phyloP scores from a whole-genome alignment of 1,284 basidiomycete species.

The Puccinia hordei region DNA sequence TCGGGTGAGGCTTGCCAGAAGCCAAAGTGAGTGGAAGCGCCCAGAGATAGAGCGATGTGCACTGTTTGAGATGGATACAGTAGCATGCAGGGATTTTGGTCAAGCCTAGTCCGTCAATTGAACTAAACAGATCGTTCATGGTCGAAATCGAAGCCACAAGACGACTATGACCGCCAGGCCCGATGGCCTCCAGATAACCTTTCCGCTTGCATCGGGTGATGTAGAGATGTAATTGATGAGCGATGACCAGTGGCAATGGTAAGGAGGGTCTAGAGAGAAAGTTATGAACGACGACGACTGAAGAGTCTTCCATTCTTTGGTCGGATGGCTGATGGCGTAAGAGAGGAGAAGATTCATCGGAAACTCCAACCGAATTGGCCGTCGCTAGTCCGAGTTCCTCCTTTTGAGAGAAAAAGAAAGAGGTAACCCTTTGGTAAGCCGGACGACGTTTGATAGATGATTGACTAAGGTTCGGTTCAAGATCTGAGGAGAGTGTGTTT shows the following conservation, averaged over 20 bases:
- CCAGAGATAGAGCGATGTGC: conserved; percentile 54
- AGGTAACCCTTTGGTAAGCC: conserved; percentile 41
- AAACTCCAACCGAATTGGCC: neutral
- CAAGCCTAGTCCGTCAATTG: conserved; percentile 41
- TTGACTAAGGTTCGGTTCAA: neutral
- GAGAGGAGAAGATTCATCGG: conserved; percentile 52
- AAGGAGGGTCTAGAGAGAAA: conserved; percentile 55
- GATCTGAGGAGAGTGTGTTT: neutral
- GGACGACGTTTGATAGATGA: neutral
- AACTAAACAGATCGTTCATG: conserved; percentile 54
- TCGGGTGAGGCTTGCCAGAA: conserved; percentile 20
- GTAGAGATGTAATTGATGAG: conserved; percentile 56
- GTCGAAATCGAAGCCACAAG: conserved; percentile 51
- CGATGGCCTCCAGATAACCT: conserved; percentile 55
- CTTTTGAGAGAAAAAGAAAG: conserved; percentile 52
- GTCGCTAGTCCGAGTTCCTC: conserved; percentile 25
- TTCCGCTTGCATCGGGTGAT: conserved; percentile 53
- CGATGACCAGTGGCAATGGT: conserved; percentile 56
- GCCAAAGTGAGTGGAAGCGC: conserved; percentile 54
- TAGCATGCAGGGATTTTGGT: conserved; percentile 54
- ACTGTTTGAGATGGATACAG: conserved; percentile 54
- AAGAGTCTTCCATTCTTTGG: conserved; percentile 35
- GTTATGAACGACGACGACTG: conserved; percentile 53
- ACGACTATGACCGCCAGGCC: conserved; percentile 55
- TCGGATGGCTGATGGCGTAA: conserved; percentile 48